Percentiles rank a stretch among this genome's conserved stretches.
Evolutionary conservation across 2,329 filamentous ascomycete genomes (phyloP).

Genomic region (Myotisia sp.): DNA sequence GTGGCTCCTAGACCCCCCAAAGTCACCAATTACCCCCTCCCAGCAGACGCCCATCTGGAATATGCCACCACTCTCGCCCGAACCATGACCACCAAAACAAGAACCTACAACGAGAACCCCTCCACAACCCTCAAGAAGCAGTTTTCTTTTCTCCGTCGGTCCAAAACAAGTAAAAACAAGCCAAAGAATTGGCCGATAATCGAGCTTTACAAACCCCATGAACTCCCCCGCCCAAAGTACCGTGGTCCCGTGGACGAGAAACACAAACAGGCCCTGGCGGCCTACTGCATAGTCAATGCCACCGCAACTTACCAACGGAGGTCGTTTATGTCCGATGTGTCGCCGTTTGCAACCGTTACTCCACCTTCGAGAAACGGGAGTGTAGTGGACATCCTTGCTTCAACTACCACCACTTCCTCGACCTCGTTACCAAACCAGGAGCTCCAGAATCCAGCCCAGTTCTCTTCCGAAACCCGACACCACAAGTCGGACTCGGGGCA

Average conservation of each 20-base stretch:
- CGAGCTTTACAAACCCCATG: conserved; percentile 35
- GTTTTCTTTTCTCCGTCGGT: neutral
- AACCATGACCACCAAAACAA: neutral
- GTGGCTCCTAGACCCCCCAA: no score
- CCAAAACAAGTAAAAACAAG: conserved; percentile 14
- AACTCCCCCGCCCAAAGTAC: conserved; percentile 37
- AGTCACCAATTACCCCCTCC: conserved; percentile 3
- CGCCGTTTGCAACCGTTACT: conserved; percentile 17
- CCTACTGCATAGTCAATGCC: conserved; percentile 28
- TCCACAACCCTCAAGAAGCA: conserved; percentile 3
- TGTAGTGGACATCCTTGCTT: no score
- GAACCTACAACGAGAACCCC: neutral
- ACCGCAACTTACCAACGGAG: conserved; percentile 22
- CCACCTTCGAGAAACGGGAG: conserved; percentile 8
- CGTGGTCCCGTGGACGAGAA: conserved; percentile 33
- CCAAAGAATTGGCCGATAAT: conserved; percentile 30
- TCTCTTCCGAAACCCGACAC: neutral
- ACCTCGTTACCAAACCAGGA: neutral
- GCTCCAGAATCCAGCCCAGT: no score
- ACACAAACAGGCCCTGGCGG: conserved; percentile 30
- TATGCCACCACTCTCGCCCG: neutral
- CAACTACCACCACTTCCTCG: no score
- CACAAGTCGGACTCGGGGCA: neutral
- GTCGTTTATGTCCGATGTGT: conserved; percentile 25
- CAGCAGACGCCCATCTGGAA: neutral